Conservation (phyloP, 2,329 filamentous ascomycete species). For the Aspergillus sp. region DNA sequence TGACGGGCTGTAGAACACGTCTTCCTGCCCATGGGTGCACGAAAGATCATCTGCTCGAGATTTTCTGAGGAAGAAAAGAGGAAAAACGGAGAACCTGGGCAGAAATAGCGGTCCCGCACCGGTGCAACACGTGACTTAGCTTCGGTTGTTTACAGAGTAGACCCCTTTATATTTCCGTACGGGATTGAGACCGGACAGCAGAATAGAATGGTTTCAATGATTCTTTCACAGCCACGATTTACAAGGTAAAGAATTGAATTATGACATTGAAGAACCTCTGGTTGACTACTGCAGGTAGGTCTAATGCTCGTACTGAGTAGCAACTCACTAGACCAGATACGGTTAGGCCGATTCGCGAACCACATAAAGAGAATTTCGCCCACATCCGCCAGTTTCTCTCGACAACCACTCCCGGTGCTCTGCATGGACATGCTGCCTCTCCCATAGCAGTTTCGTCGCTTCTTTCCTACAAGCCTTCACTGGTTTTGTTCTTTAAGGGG, state of each 20-base stretch:
- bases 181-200: too few relatives aligned
- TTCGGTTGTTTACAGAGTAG: constrained; percentile 1
- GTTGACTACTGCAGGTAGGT: neutral
- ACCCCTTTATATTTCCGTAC: neutral
- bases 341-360: constrained; percentile 10
- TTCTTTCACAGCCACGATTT: too few relatives aligned
- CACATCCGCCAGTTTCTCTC: constrained; percentile 11
- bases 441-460: constrained; percentile 24
- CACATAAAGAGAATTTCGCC: constrained; percentile 16
- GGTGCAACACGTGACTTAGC: constrained; percentile 13
- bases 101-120: constrained; percentile 13
- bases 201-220: too few relatives aligned
- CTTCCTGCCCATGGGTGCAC: constrained; percentile 13
- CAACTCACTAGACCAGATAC: constrained; percentile 11
- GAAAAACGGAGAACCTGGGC: constrained; percentile 10
- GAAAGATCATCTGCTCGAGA: constrained; percentile 6
- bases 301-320: neutral
- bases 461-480: constrained; percentile 26
- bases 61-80: constrained; percentile 8
- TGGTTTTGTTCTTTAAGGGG: constrained; percentile 36
- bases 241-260: too few relatives aligned
- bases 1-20: constrained; percentile 9
- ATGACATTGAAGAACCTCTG: neutral
- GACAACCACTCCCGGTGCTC: constrained; percentile 28
- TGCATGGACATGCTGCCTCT: constrained; percentile 30